phyloP scores from a whole-genome alignment of 78 protist species.

The Dictyostelium discoideum region DNA sequence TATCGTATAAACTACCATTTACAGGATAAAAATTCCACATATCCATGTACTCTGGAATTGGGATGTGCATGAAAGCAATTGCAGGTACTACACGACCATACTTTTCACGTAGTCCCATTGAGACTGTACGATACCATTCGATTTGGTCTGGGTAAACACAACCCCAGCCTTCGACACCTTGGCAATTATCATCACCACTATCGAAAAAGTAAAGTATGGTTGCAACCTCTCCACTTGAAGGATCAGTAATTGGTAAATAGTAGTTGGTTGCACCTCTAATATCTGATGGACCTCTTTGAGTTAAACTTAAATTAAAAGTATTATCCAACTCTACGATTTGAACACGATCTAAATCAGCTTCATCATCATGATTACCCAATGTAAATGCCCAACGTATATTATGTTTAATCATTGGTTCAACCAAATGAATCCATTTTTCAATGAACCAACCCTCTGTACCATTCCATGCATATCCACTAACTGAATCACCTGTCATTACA shows the following conservation, averaged over 20 bases:
- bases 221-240: background rate
- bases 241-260: conserved; percentile 25
- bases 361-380: conserved; percentile 77
- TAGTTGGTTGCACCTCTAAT: conserved; percentile 58
- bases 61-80: conserved; percentile 79
- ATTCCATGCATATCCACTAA: conserved; percentile 73
- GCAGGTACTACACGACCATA: conserved; percentile 42
- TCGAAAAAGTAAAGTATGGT: conserved; percentile 65
- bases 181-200: conserved; percentile 71
- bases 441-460: conserved; percentile 44
- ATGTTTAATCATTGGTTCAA: conserved; percentile 27
- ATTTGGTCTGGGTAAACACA: conserved; percentile 77
- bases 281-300: conserved; percentile 34
- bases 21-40: conserved; percentile 70
- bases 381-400: conserved; percentile 67
- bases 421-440: conserved; percentile 16
- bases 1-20: conserved; percentile 43
- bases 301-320: background rate
- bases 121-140: conserved; percentile 54
- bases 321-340: conserved; percentile 53
- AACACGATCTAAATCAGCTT: conserved; percentile 40
- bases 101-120: background rate
- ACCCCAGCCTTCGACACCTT: conserved; percentile 78
- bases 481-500: conserved; percentile 78
- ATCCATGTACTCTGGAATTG: conserved; percentile 70